Evolutionary conservation across 106 monocot species (phyloP), one percentile per base, ranked within the genome.

Genomic region (Allium sativum): DNA sequence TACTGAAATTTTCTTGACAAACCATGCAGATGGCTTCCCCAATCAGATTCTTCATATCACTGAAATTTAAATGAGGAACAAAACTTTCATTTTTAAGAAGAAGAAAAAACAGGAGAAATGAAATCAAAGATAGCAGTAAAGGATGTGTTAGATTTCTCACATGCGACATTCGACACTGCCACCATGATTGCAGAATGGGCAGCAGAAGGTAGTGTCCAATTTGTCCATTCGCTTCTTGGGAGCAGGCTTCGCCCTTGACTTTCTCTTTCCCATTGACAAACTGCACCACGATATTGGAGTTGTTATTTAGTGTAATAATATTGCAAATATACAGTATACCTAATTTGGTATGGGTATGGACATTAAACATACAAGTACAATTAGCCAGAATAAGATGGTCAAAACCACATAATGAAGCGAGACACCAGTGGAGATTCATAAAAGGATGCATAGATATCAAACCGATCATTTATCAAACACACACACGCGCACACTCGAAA

Each of bases 151-250:
- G 18, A 10, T 42, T 55, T 6, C 76, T 61, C 76, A 93, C 93
- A 95, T 90, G 66, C 83, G 78, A 61, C 90, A 95, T 48, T 95
- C 94, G 40, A 90, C 94, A 77, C 94, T 90, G 65, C 84, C 81
- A 10, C 84, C 94, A 79, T 95, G 94, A 56, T 95, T 95, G 77
- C 94, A 95, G 62, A 95, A 90, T 17, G 90, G 94, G 66, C 94
- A 90, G 54, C 83, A 86, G 61, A 90, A 90, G 17, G 79, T 79
- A 44, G 81, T 95, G 50, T 90, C 94, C 42, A 95, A 90, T 73
- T 90, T 95, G 67, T 86, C 94, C 94, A 84, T 84, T 52, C 79
- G 57, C 72, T 95, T 95, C 75, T 84, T 95, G n/a, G 89, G 86
- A 46, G 89, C 52, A 0, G 94, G 94, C 81, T 95, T 90, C 12